These are phyloP conservation scores for Oryza nivara DNA, from an alignment of 176 grass and related monocot genomes.

Conservation along the genomic window DNA sequence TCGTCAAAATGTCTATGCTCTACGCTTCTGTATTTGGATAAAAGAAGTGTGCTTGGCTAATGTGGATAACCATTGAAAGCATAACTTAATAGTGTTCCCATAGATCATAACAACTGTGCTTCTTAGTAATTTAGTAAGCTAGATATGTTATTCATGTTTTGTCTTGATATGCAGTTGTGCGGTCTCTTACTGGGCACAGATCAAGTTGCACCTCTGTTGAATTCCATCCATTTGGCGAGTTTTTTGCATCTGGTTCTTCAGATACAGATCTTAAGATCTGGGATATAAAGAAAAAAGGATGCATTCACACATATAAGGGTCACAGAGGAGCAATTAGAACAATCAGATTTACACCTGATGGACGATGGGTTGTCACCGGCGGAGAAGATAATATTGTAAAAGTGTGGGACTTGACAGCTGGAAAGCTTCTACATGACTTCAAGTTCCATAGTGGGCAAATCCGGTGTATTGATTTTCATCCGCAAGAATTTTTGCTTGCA, in stretches of 20 bases:
- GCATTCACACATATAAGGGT: conserved; percentile 94
- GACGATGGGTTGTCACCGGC: conserved; percentile 96
- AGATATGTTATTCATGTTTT: conserved; percentile 46
- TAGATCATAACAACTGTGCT: not conserved
- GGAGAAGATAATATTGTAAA: conserved; percentile 95
- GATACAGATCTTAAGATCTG: conserved; percentile 98
- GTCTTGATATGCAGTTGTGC: conserved; percentile 75
- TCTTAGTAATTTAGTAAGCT: not conserved
- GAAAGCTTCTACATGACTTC: conserved; percentile 97
- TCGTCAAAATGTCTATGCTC: not conserved
- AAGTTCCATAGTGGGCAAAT: conserved; percentile 84
- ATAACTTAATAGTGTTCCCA: not conserved
- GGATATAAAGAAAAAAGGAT: conserved; percentile 99
- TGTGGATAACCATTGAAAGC: not conserved
- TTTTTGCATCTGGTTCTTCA: conserved; percentile 93
- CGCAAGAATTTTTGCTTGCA: conserved; percentile 96
- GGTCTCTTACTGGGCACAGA: conserved; percentile 78
- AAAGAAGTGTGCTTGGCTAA: conserved; percentile 11
- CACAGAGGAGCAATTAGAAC: conserved; percentile 72
- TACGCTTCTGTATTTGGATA: not conserved
- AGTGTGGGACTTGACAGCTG: conserved; percentile 98
- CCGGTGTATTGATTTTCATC: conserved; percentile 84
- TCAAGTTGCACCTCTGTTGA: conserved; percentile 80
- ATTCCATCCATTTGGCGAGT: conserved; percentile 98
- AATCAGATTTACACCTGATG: conserved; percentile 96